These are phyloP conservation scores for Butyriboletus loyo DNA, from an alignment of 768 basidiomycete species.

Conservation along the genomic window DNA sequence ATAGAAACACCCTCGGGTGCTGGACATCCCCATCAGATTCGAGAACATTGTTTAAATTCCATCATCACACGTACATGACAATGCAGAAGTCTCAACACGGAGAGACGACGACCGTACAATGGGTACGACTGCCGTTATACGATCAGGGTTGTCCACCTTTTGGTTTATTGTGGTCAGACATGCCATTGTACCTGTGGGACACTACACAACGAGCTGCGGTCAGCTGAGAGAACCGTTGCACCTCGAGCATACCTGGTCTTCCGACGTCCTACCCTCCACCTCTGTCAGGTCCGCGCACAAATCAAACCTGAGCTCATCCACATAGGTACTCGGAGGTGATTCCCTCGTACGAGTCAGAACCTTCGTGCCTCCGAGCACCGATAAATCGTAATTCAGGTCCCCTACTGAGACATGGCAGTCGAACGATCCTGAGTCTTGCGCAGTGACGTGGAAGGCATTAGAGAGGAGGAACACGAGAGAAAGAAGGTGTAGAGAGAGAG, in stretches of 20 bases:
- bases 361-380: slow-evolving; percentile 49
- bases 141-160: slow-evolving; percentile 52
- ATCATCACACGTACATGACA: slow-evolving; percentile 38
- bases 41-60: neutral
- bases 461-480: slow-evolving; percentile 21
- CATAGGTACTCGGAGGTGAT: slow-evolving; percentile 60
- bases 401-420: slow-evolving; percentile 49
- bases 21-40: slow-evolving; percentile 24
- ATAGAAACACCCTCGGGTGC: slow-evolving; percentile 56
- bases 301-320: slow-evolving; percentile 62
- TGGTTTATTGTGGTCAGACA: slow-evolving; percentile 69
- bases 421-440: slow-evolving; percentile 42
- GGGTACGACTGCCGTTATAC: slow-evolving; percentile 75
- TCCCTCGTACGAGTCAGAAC: slow-evolving; percentile 48
- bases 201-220: slow-evolving; percentile 42
- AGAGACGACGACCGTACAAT: slow-evolving; percentile 45
- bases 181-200: slow-evolving; percentile 62
- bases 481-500: slow-evolving; percentile 2
- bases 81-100: slow-evolving; percentile 22
- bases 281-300: slow-evolving; percentile 59
- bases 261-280: slow-evolving; percentile 43
- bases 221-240: neutral
- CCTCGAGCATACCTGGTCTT: slow-evolving; percentile 62
- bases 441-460: slow-evolving; percentile 23
- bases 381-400: slow-evolving; percentile 58